phyloP scores from a whole-genome alignment of 2,329 filamentous ascomycete genomes.

The Exserohilum turcica region DNA sequence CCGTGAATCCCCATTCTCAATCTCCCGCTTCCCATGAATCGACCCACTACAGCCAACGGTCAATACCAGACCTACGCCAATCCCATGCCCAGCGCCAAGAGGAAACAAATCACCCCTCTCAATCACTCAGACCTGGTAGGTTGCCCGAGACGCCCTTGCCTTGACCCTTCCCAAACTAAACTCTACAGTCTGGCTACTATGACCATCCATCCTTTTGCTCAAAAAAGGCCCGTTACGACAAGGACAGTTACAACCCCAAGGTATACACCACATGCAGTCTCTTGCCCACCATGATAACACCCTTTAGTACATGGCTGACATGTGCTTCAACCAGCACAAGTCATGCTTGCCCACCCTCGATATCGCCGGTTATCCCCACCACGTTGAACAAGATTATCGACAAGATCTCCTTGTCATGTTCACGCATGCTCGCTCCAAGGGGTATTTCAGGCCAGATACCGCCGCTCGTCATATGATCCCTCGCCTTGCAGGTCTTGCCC shows the following conservation, averaged over 20 bases:
- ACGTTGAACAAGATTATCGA: slow-evolving; percentile 3
- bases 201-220: neutral
- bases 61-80: neutral
- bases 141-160: neutral
- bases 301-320: slow-evolving; percentile 8
- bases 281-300: neutral
- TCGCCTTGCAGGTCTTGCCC: slow-evolving; percentile 2
- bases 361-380: neutral
- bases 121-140: neutral
- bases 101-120: neutral
- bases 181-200: neutral
- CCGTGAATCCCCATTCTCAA: neutral
- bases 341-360: neutral
- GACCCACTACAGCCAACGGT: neutral
- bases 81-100: neutral
- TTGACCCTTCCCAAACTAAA: neutral
- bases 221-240: neutral
- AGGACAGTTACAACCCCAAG: slow-evolving; percentile 7
- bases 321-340: slow-evolving; percentile 7
- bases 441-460: neutral
- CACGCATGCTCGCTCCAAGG: neutral
- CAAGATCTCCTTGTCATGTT: slow-evolving; percentile 8
- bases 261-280: neutral
- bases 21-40: neutral
- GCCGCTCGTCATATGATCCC: slow-evolving; percentile 7